Conservation (phyloP, 495 filamentous ascomycete species). For the Cercophora sp. region DNA sequence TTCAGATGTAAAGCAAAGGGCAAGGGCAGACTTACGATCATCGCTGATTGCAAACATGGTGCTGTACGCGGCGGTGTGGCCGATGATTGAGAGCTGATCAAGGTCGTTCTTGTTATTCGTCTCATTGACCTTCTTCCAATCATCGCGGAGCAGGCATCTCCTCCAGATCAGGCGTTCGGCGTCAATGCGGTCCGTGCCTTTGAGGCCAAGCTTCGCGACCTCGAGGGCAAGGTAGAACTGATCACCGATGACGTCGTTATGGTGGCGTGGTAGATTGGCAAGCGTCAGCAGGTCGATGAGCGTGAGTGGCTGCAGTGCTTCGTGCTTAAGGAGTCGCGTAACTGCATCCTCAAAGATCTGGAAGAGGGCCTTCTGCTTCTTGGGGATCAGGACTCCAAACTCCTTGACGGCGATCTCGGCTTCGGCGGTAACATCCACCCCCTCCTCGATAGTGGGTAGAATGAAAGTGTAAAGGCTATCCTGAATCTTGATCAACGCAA, state of each 20-base stretch:
- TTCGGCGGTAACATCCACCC: slow-evolving; percentile 74
- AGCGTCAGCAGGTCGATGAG: slow-evolving; percentile 83
- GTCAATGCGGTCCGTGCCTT: slow-evolving; percentile 49
- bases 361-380: slow-evolving; percentile 59
- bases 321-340: slow-evolving; percentile 59
- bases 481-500: slow-evolving; percentile 67
- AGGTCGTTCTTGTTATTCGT: slow-evolving; percentile 50
- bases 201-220: slow-evolving; percentile 55
- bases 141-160: slow-evolving; percentile 70
- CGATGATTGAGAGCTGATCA: slow-evolving; percentile 41
- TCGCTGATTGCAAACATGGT: slow-evolving; percentile 43
- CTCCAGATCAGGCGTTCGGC: slow-evolving; percentile 77
- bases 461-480: slow-evolving; percentile 60
- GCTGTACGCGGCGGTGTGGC: slow-evolving; percentile 48
- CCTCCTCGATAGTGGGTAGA: slow-evolving; percentile 53
- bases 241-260: slow-evolving; percentile 34
- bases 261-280: slow-evolving; percentile 46
- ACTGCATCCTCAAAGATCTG: slow-evolving; percentile 63
- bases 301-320: slow-evolving; percentile 59
- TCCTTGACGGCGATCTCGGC: slow-evolving; percentile 67
- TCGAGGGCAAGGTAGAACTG: slow-evolving; percentile 71
- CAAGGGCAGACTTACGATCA: slow-evolving; percentile 38
- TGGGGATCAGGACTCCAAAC: slow-evolving; percentile 53
- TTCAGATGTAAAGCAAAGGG: no score
- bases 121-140: slow-evolving; percentile 63